Evolutionary conservation across 495 filamentous ascomycete genomes (phyloP).

Genomic region (Mytilinidion resinicola): DNA sequence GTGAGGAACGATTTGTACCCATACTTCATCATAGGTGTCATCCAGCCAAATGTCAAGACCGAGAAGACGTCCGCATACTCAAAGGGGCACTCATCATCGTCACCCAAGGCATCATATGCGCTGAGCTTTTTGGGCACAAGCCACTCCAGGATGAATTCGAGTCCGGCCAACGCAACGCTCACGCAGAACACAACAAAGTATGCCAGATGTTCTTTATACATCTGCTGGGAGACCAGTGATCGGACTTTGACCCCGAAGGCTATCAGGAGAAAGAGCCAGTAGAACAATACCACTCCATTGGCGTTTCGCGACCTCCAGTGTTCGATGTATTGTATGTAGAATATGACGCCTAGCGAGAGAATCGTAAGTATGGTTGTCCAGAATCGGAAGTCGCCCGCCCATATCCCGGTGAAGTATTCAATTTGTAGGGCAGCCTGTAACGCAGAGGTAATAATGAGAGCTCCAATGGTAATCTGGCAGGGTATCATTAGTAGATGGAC

Average conservation of each 20-base stretch:
- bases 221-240: conserved; percentile 71
- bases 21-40: conserved; percentile 96
- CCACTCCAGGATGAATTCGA: conserved; percentile 83
- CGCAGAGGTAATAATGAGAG: conserved; percentile 59
- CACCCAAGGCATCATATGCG: conserved; percentile 75
- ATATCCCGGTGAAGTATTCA: conserved; percentile 58
- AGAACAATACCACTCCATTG: conserved; percentile 90
- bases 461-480: conserved; percentile 58
- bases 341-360: conserved; percentile 72
- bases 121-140: conserved; percentile 82
- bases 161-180: conserved; percentile 60
- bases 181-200: conserved; percentile 79
- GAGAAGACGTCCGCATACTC: conserved; percentile 96
- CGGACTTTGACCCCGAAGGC: conserved; percentile 78
- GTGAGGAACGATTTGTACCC: conserved; percentile 89
- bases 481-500: not conserved
- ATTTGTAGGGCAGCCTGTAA: conserved; percentile 76
- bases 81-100: conserved; percentile 85
- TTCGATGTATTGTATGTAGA: conserved; percentile 85
- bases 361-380: conserved; percentile 77
- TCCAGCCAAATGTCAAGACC: conserved; percentile 92
- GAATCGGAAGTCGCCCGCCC: conserved; percentile 80
- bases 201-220: conserved; percentile 55
- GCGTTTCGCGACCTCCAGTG: conserved; percentile 82
- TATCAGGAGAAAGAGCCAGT: conserved; percentile 88